phyloP scores from a whole-genome alignment of 345 rosid genomes.

The Rhodamnia rubescens region DNA sequence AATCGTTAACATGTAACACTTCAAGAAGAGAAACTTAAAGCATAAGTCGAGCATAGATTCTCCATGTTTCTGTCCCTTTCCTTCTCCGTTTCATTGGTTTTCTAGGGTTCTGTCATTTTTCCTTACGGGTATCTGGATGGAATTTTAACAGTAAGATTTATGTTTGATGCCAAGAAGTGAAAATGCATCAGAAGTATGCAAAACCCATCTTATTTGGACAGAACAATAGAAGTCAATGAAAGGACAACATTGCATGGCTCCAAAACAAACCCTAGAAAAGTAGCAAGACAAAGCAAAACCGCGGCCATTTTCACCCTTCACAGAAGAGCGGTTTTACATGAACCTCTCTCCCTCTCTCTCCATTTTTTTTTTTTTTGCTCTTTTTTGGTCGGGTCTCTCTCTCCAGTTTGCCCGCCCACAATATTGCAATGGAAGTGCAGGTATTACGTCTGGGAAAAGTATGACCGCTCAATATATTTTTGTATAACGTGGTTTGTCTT shows the following conservation, averaged over 20 bases:
- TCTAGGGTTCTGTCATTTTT: not conserved
- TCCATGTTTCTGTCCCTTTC: not conserved
- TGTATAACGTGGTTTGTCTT: not conserved
- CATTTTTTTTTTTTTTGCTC: too few relatives aligned
- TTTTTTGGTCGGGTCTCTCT: not conserved
- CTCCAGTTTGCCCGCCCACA: not conserved
- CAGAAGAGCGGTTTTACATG: not conserved
- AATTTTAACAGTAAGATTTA: not conserved
- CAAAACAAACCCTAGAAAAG: not conserved
- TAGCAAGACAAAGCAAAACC: not conserved
- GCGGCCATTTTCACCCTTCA: not conserved
- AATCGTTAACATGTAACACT: not conserved
- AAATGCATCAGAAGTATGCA: not conserved
- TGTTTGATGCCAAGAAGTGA: not conserved
- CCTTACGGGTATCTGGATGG: not conserved
- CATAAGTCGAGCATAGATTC: not conserved
- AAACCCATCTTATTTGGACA: not conserved
- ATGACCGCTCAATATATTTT: not conserved
- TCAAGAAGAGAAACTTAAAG: not conserved
- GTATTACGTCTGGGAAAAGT: not conserved
- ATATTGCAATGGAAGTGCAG: not conserved
- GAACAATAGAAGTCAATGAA: not conserved
- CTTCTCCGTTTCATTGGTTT: not conserved
- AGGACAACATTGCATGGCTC: not conserved
- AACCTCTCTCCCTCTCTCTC: not conserved